Conservation (phyloP, 116 monocot species). For the Trichopus zeylanicus region DNA sequence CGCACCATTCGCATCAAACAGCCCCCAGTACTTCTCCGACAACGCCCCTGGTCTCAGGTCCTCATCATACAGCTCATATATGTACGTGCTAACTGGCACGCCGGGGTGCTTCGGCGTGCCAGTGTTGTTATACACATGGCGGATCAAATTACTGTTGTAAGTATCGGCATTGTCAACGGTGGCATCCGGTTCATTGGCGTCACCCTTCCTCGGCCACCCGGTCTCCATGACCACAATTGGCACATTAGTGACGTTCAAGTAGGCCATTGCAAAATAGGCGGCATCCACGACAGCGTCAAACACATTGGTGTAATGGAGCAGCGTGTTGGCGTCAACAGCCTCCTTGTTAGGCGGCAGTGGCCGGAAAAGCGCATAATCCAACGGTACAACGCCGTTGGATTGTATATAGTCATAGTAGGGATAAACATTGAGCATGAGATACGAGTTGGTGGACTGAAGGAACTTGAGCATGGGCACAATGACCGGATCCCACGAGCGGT, state of each 20-base stretch:
- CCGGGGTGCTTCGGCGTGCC: constrained; percentile 96
- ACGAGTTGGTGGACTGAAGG: constrained; percentile 70
- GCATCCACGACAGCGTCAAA: constrained; percentile 93
- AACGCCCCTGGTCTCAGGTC: constrained; percentile 64
- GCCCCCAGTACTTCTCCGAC: constrained; percentile 87
- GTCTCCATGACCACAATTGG: constrained; percentile 82
- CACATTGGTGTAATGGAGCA: constrained; percentile 97
- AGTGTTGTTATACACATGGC: constrained; percentile 68
- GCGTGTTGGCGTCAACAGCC: constrained; percentile 89
- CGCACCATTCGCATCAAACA: constrained; percentile 60
- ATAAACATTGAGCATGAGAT: constrained; percentile 90
- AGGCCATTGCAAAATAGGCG: constrained; percentile 93
- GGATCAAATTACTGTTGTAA: constrained; percentile 90
- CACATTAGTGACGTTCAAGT: constrained; percentile 76
- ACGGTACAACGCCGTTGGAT: constrained; percentile 76
- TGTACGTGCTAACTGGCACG: constrained; percentile 59
- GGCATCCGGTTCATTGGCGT: constrained; percentile 74
- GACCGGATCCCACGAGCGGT: constrained; percentile 70
- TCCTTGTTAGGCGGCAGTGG: constrained; percentile 93
- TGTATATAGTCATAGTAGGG: constrained; percentile 98
- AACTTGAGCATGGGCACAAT: constrained; percentile 77
- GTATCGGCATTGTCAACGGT: constrained; percentile 84
- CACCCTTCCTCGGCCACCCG: constrained; percentile 94
- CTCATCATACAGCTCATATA: constrained; percentile 95
- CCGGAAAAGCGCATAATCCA: constrained; percentile 94